Conservation (phyloP, 1,139 yeast genomes). For the Yarrowia galli region DNA sequence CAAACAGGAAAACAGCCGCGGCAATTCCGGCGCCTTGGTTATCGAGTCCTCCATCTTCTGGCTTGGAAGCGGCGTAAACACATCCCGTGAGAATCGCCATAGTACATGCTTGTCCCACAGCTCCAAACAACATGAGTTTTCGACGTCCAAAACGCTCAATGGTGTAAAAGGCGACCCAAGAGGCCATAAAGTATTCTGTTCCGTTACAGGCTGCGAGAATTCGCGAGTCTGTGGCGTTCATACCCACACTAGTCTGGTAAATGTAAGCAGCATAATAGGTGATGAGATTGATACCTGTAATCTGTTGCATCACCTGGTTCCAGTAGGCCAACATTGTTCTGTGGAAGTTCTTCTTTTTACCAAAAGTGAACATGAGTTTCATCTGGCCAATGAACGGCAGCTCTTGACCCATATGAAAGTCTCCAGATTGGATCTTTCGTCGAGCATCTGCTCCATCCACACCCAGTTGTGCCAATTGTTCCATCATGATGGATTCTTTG, state of each 20-base stretch:
- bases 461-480: constrained; percentile 41
- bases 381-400: constrained; percentile 41
- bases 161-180: constrained; percentile 56
- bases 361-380: constrained; percentile 64
- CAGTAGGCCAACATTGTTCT: constrained; percentile 64
- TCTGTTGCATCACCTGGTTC: constrained; percentile 57
- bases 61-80: constrained; percentile 43
- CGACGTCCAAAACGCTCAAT: constrained; percentile 72
- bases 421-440: constrained; percentile 41
- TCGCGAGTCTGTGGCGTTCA: constrained; percentile 54
- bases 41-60: constrained; percentile 45
- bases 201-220: constrained; percentile 59
- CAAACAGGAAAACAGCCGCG: constrained; percentile 59
- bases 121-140: constrained; percentile 56
- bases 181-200: constrained; percentile 59
- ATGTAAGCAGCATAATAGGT: constrained; percentile 55
- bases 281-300: constrained; percentile 75
- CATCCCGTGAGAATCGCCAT: constrained; percentile 46
- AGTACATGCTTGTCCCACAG: constrained; percentile 48
- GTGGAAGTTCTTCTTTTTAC: constrained; percentile 53
- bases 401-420: constrained; percentile 19
- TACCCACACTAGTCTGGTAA: constrained; percentile 56
- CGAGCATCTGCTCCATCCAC: constrained; percentile 39
- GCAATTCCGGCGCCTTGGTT: constrained; percentile 50
- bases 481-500: constrained; percentile 44